phyloP scores from a whole-genome alignment of 2,329 filamentous ascomycete genomes.

The Talaromyces amestolkiae region DNA sequence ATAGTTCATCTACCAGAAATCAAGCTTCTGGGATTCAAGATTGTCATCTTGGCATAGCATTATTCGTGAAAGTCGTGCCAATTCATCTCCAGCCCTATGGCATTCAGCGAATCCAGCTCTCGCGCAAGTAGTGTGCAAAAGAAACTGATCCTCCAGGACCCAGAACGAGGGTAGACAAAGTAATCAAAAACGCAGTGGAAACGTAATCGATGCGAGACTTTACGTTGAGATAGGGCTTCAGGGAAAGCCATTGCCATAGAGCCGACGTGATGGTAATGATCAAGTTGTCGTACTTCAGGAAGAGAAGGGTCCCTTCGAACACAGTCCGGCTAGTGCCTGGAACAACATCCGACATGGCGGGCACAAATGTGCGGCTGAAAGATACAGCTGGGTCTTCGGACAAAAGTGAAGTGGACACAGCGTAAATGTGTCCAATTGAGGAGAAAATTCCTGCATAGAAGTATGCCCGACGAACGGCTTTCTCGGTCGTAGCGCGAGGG shows the following conservation, averaged over 20 bases:
- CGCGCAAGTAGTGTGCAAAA: background rate
- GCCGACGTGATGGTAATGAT: constrained; percentile 2
- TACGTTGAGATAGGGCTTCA: background rate
- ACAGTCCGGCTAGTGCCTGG: background rate
- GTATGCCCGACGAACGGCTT: constrained; percentile 1
- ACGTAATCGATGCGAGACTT: background rate
- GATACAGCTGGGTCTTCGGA: background rate
- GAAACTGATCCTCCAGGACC: background rate
- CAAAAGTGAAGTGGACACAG: background rate
- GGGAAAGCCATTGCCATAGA: constrained; percentile 1
- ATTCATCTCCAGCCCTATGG: background rate
- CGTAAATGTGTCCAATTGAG: constrained; percentile 1
- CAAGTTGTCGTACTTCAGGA: constrained; percentile 4
- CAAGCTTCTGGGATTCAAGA: background rate
- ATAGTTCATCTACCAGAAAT: background rate
- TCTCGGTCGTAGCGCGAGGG: background rate
- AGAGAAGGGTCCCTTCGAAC: background rate
- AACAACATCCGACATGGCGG: constrained; percentile 5
- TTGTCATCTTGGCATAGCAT: background rate
- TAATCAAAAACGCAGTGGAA: background rate
- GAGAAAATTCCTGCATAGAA: background rate
- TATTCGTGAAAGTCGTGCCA: background rate
- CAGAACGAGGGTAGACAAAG: background rate
- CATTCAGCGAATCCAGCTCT: background rate
- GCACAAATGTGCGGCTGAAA: background rate